Conservation (phyloP, 225 moss, liverwort and hornwort species). For the Neckera pumila region DNA sequence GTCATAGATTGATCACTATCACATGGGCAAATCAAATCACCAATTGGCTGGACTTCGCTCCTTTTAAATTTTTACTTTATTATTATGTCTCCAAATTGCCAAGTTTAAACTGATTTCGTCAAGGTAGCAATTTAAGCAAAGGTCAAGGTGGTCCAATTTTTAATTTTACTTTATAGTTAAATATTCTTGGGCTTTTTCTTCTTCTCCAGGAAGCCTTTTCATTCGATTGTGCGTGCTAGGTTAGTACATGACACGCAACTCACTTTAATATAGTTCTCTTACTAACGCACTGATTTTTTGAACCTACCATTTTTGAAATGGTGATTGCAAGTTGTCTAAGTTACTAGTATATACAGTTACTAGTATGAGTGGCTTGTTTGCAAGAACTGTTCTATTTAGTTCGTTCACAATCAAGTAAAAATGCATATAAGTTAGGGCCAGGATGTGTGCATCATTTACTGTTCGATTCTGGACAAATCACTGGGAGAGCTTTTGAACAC, state of each 20-base stretch:
- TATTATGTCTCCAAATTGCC: neutral
- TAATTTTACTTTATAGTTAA: neutral
- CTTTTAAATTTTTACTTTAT: neutral
- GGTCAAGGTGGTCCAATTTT: neutral
- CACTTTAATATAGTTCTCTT: neutral
- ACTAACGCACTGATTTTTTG: neutral
- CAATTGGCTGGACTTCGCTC: neutral
- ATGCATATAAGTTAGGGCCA: neutral
- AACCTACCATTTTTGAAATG: neutral
- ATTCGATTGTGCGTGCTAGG: neutral
- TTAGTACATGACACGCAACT: neutral
- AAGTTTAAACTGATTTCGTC: neutral
- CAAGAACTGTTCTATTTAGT: neutral
- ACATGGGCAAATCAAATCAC: neutral
- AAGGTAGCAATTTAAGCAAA: neutral
- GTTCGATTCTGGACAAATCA: neutral
- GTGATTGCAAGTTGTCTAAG: neutral
- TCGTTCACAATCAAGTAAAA: neutral
- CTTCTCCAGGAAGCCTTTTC: neutral
- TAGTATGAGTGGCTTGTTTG: neutral
- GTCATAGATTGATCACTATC: neutral
- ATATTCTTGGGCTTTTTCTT: slow-evolving; percentile 7
- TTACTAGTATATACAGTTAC: no score
- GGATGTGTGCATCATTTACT: neutral
- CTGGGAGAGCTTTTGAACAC: neutral